These are phyloP conservation scores for Microdochium nivale DNA, from an alignment of 2,329 filamentous ascomycete genomes.

Conservation along the genomic window DNA sequence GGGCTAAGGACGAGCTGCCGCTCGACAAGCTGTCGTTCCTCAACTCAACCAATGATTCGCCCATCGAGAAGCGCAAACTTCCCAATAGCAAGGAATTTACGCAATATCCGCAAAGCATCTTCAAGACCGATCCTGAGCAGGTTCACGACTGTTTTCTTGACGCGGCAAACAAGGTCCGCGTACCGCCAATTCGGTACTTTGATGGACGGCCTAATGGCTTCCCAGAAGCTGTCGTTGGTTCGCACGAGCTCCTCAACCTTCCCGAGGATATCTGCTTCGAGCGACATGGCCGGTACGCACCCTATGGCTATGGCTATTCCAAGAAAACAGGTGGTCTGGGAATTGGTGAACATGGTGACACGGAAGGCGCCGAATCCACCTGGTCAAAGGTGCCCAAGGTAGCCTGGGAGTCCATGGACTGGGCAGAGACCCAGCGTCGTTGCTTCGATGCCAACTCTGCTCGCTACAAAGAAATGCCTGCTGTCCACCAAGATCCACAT, in stretches of 20 bases:
- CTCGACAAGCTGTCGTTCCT: conserved; percentile 28
- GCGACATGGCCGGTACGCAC: conserved; percentile 75
- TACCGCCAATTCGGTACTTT: conserved; percentile 67
- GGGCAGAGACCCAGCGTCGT: conserved; percentile 68
- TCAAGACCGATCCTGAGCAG: conserved; percentile 32
- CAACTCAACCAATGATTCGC: conserved; percentile 19
- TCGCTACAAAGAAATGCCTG: conserved; percentile 51
- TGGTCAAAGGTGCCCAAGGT: conserved; percentile 66
- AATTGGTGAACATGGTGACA: conserved; percentile 76
- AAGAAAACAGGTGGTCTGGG: conserved; percentile 70
- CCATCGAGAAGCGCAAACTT: conserved; percentile 21
- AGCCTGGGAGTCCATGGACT: conserved; percentile 69
- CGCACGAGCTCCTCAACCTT: conserved; percentile 70
- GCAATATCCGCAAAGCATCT: conserved; percentile 25
- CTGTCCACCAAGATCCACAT: conserved; percentile 29
- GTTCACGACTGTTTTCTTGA: conserved; percentile 76
- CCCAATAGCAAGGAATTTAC: conserved; percentile 45
- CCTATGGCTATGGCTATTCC: conserved; percentile 86
- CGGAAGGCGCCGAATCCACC: conserved; percentile 68
- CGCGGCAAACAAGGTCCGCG: conserved; percentile 48
- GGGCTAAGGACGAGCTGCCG: conserved; percentile 48
- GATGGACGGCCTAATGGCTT: conserved; percentile 75
- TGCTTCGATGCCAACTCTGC: conserved; percentile 64
- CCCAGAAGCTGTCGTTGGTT: conserved; percentile 78
- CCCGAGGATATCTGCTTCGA: conserved; percentile 89